These are phyloP conservation scores for Primulina tabacum DNA, from an alignment of 257 asterid species.

Conservation along the genomic window DNA sequence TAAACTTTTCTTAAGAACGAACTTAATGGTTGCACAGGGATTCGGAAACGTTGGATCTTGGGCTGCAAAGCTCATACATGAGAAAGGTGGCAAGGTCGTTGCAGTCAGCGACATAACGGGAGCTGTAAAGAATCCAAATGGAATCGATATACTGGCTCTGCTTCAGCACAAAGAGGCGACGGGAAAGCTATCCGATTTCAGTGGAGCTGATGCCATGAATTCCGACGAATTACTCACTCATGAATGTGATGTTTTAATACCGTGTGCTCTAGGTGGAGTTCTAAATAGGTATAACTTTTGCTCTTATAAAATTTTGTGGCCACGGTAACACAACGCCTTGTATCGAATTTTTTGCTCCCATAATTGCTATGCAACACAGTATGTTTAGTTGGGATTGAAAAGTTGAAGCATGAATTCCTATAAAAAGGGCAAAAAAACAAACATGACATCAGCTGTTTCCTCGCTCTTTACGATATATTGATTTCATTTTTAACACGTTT, in stretches of 20 bases:
- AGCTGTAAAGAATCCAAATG: slow-evolving; percentile 60
- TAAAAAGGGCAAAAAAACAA: too few species aligned
- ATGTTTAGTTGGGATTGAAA: neutral
- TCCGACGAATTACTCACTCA: slow-evolving; percentile 62
- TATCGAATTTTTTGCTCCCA: neutral
- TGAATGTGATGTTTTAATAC: slow-evolving; percentile 86
- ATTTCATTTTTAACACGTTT: neutral
- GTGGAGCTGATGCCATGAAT: slow-evolving; percentile 44
- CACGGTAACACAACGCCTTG: neutral
- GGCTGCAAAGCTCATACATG: slow-evolving; percentile 75
- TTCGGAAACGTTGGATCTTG: slow-evolving; percentile 92
- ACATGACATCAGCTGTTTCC: neutral
- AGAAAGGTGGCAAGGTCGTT: slow-evolving; percentile 77
- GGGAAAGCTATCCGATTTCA: slow-evolving; percentile 39
- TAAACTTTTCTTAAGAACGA: neutral
- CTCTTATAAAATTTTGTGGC: neutral
- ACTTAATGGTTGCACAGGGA: slow-evolving; percentile 35
- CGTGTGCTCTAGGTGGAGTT: slow-evolving; percentile 95
- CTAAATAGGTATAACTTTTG: slow-evolving; percentile 51
- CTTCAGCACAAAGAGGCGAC: slow-evolving; percentile 58
- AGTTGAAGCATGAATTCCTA: neutral
- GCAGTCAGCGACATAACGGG: slow-evolving; percentile 91
- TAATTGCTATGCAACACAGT: neutral
- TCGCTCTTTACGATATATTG: neutral
- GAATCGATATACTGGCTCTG: slow-evolving; percentile 65